These are phyloP conservation scores for Rhododendron vialii DNA, from an alignment of 148 eudicot genomes.

Conservation along the genomic window DNA sequence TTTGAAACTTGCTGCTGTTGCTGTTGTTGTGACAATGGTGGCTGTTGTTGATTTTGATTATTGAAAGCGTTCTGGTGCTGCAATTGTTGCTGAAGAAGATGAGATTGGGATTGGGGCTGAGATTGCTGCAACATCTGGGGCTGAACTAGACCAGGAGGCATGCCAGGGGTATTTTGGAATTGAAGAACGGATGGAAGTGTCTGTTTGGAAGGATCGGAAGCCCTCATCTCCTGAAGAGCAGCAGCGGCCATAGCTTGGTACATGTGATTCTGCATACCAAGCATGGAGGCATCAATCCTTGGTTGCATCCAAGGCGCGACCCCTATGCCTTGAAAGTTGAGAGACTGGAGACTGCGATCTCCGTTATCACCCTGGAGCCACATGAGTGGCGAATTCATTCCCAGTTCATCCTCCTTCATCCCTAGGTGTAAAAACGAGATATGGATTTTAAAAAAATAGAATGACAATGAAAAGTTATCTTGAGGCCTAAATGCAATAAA, in stretches of 20 bases:
- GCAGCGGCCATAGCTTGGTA: slow-evolving; percentile 80
- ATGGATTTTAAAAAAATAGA: background rate
- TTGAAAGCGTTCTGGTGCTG: slow-evolving; percentile 40
- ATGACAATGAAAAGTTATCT: background rate
- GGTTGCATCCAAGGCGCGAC: slow-evolving; percentile 72
- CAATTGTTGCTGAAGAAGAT: slow-evolving; percentile 52
- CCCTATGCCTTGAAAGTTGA: slow-evolving; percentile 74
- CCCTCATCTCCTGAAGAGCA: slow-evolving; percentile 53
- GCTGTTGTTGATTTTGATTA: slow-evolving; percentile 45
- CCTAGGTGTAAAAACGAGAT: slow-evolving; percentile 28
- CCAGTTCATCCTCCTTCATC: slow-evolving; percentile 58
- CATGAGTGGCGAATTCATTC: slow-evolving; percentile 53
- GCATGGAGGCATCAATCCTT: slow-evolving; percentile 57
- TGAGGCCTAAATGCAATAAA: slow-evolving; percentile 1
- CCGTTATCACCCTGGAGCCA: slow-evolving; percentile 68
- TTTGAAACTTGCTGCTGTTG: slow-evolving; percentile 25
- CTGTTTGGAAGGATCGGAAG: slow-evolving; percentile 37
- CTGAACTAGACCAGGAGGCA: slow-evolving; percentile 32
- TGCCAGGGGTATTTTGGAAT: slow-evolving; percentile 51
- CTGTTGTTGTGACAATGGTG: slow-evolving; percentile 34
- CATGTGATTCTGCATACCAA: slow-evolving; percentile 54
- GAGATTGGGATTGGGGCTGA: slow-evolving; percentile 35
- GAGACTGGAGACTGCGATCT: slow-evolving; percentile 44
- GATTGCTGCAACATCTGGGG: slow-evolving; percentile 25
- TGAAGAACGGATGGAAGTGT: slow-evolving; percentile 41